A percentile compares a stretch with the other conserved stretches of the same genome.
Evolutionary conservation across 495 filamentous ascomycete species (phyloP).

Genomic region (Melanomma pulvis-pyrius): DNA sequence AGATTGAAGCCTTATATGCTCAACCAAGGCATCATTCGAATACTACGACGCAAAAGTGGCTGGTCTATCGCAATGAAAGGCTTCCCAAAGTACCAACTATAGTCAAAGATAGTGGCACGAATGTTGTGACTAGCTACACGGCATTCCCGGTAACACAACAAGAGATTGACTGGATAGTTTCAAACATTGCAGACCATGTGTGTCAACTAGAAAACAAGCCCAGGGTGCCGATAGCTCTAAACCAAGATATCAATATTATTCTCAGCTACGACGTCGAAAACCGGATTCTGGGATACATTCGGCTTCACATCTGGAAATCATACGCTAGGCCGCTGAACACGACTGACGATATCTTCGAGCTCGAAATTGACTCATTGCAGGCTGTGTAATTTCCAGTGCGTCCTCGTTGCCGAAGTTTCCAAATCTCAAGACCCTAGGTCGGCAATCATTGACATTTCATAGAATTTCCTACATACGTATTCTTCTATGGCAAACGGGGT

Average conservation of each 20-base stretch:
- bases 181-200: neutral
- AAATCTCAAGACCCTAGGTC: neutral
- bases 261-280: neutral
- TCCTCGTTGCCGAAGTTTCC: slow-evolving; percentile 24
- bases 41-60: neutral
- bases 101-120: neutral
- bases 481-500: neutral
- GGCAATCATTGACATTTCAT: neutral
- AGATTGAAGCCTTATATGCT: slow-evolving; percentile 42
- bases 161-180: neutral
- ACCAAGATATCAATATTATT: neutral
- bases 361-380: slow-evolving; percentile 49
- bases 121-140: neutral
- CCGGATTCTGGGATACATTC: neutral
- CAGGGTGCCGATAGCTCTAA: neutral
- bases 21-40: slow-evolving; percentile 24
- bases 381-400: slow-evolving; percentile 40
- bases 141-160: neutral
- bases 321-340: slow-evolving; percentile 15
- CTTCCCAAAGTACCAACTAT: neutral
- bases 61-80: neutral
- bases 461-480: slow-evolving; percentile 10
- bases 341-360: slow-evolving; percentile 46
- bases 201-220: neutral
- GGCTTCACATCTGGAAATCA: slow-evolving; percentile 12